Evolutionary conservation across 192 early-diverging fungal species (phyloP), one percentile per base, ranked within the genome.

Genomic region (Coemansia sp.): DNA sequence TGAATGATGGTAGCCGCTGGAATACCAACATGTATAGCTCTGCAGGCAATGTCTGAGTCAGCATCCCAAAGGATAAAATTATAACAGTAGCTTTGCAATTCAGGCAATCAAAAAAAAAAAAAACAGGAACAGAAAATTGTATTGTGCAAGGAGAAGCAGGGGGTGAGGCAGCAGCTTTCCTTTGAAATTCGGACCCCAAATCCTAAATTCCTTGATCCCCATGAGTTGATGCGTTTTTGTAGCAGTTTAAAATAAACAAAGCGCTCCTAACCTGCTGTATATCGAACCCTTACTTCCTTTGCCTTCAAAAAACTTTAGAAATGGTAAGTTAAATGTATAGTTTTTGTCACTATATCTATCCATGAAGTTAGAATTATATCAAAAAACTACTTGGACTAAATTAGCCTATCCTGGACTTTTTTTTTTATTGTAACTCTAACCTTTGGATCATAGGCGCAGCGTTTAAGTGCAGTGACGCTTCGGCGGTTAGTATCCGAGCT

Each of bases 401-500:
- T 38, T 38, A 7, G 34, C 10, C 8, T 38, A 4, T 12, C 4
- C 34, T 12, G 8, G 10, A 38, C 34, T 38, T 38, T 30, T 30
- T 30, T 2, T 30, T 30, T 38, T 9, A 12, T 7, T 7, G 8
- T 9, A 7, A 38, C 34, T 38, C 4, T 38, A 38, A 38, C 6
- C 10, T 12, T 38, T 38, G 34, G 19, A 1, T 21, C 7, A 31
- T 75, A 81, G 73, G 53, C 73, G 32, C 72, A 75, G 34, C 73
- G 65, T 9, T 59, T 75, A n/a, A 61, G 59, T 44, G 60, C 60
- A 24, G 44, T 52, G 8, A 61, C 76, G 10, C 60, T 89, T 47
- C 84, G 85, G 18, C 78, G 84, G 48, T 69, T 90, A 1, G 74
- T 70, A 2, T 78, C 73, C 27, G 91, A 94, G 60, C 60, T 93